A percentile compares a stretch with the other conserved stretches of the same genome.
phyloP scores from a whole-genome alignment of 2,329 filamentous ascomycete genomes.

The Balansia obtecta region DNA sequence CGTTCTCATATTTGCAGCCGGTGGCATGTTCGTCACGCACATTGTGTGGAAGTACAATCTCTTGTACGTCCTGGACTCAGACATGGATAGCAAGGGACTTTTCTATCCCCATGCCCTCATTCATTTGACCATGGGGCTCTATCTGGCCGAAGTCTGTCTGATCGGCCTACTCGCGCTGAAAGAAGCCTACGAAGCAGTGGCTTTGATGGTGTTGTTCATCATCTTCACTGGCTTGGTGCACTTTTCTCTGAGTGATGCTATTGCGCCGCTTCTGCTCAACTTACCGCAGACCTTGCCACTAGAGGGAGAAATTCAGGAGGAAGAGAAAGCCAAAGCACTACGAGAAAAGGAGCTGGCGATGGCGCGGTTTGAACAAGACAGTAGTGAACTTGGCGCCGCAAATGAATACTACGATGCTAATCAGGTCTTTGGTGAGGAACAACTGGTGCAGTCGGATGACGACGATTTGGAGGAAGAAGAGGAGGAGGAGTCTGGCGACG shows the following conservation, averaged over 20 bases:
- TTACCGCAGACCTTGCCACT: slow-evolving; percentile 61
- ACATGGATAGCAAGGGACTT: slow-evolving; percentile 77
- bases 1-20: slow-evolving; percentile 67
- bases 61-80: slow-evolving; percentile 70
- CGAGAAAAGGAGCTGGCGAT: slow-evolving; percentile 11
- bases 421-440: slow-evolving; percentile 21
- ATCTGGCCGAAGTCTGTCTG: slow-evolving; percentile 70
- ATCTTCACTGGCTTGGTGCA: slow-evolving; percentile 69
- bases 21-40: slow-evolving; percentile 72
- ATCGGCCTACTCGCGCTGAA: slow-evolving; percentile 73
- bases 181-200: slow-evolving; percentile 51
- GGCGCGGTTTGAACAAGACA: slow-evolving; percentile 12
- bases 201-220: slow-evolving; percentile 66
- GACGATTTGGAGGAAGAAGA: slow-evolving; percentile 15
- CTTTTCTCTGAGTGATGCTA: slow-evolving; percentile 56
- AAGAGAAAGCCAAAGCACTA: slow-evolving; percentile 35
- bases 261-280: slow-evolving; percentile 64
- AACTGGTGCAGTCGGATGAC: slow-evolving; percentile 13
- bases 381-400: slow-evolving; percentile 14
- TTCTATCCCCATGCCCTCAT: slow-evolving; percentile 80
- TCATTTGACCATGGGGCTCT: slow-evolving; percentile 73
- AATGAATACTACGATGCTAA: slow-evolving; percentile 24
- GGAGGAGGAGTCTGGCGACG: slow-evolving; percentile 14
- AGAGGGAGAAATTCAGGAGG: slow-evolving; percentile 33
- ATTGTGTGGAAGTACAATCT: slow-evolving; percentile 84